These are phyloP conservation scores for Vaccinium myrtillus DNA, from an alignment of 148 eudicot genomes.

Conservation along the genomic window DNA sequence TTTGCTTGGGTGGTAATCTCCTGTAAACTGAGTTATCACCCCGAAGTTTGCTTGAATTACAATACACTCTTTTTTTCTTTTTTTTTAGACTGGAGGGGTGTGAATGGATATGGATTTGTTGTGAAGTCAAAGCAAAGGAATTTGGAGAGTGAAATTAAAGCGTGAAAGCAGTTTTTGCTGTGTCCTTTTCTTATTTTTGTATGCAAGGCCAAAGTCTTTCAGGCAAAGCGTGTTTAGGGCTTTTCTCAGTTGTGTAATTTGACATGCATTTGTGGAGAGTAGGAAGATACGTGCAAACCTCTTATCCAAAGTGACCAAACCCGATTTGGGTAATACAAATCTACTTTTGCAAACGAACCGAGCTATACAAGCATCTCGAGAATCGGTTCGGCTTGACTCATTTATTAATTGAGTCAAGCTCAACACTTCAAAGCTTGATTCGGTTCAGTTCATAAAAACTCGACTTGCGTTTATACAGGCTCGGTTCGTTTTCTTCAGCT, in stretches of 20 bases:
- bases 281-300: neutral
- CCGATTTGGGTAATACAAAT: neutral
- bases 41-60: neutral
- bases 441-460: too few species aligned
- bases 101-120: neutral
- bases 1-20: neutral
- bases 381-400: too few species aligned
- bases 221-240: neutral
- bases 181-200: too few species aligned
- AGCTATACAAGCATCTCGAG: too few species aligned
- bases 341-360: too few species aligned
- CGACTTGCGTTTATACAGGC: too few species aligned
- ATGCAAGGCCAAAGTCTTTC: neutral
- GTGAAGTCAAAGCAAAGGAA: neutral
- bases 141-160: neutral
- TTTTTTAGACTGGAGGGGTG: neutral
- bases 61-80: neutral
- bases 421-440: too few species aligned
- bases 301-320: neutral
- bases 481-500: too few species aligned
- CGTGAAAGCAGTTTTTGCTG: too few species aligned
- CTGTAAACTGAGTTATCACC: neutral
- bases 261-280: neutral
- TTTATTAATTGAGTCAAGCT: too few species aligned
- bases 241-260: neutral